These are phyloP conservation scores for Bolboschoenus planiculmis DNA, from an alignment of 176 grass and related monocot species.

Conservation along the genomic window DNA sequence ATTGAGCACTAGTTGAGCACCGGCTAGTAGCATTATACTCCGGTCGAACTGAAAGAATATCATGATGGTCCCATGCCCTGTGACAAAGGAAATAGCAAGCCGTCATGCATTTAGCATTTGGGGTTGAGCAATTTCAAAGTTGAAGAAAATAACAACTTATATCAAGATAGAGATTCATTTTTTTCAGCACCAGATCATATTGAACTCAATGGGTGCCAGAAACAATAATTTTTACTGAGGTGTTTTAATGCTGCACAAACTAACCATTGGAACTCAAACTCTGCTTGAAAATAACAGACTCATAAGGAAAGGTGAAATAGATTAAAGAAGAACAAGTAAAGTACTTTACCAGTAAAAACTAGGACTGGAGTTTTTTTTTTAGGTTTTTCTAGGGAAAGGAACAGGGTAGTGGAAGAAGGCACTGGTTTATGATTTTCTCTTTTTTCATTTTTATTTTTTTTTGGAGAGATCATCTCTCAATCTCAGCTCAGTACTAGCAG, in stretches of 20 bases:
- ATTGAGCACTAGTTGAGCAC: slow-evolving; percentile 75
- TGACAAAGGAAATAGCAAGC: neutral
- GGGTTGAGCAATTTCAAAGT: neutral
- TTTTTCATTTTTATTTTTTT: neutral
- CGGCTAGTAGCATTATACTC: slow-evolving; percentile 78
- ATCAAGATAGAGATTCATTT: neutral
- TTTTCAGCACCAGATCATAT: neutral
- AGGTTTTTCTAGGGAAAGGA: neutral
- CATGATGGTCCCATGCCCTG: slow-evolving; percentile 96
- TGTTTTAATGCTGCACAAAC: neutral
- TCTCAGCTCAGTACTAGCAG: neutral
- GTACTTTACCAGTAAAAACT: neutral
- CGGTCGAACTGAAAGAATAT: slow-evolving; percentile 75
- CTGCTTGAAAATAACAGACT: neutral
- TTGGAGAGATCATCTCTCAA: neutral
- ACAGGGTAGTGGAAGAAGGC: neutral
- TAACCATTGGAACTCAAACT: neutral
- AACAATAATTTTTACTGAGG: neutral
- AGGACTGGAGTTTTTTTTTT: neutral
- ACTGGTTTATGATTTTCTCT: neutral
- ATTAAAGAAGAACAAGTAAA: neutral
- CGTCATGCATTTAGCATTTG: neutral
- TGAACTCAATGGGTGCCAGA: neutral
- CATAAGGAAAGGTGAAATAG: neutral
- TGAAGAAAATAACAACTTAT: neutral